A percentile compares a stretch with the other conserved stretches of the same genome.
Conservation (phyloP, 768 basidiomycete genomes). For the Dioszegia crocea region DNA sequence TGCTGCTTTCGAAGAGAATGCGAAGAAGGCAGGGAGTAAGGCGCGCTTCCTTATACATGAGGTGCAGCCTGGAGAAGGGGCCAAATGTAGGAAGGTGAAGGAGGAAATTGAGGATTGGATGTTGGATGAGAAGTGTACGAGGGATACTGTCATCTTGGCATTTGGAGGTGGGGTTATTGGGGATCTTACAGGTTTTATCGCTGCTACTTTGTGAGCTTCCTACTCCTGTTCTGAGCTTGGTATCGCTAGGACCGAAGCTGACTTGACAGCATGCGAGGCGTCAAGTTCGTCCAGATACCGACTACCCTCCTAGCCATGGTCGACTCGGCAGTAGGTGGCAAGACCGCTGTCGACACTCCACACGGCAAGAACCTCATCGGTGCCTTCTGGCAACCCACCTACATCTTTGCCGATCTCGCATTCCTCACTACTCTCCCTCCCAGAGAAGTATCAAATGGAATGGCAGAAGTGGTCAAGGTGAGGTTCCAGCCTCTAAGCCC, state of each 20-base stretch:
- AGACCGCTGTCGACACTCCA: conserved; percentile 98
- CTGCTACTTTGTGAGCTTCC: conserved; percentile 76
- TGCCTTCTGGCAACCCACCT: conserved; percentile 96
- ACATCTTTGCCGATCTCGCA: conserved; percentile 94
- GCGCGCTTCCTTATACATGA: conserved; percentile 68
- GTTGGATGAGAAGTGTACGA: conserved; percentile 76
- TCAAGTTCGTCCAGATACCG: conserved; percentile 91
- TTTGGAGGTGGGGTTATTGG: conserved; percentile 97
- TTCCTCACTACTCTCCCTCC: conserved; percentile 89
- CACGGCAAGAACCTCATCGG: conserved; percentile 98
- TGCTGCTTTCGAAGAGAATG: conserved; percentile 58
- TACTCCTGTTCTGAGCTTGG: no score
- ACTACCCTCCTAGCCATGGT: conserved; percentile 98
- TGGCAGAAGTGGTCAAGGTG: conserved; percentile 98
- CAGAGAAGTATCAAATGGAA: conserved; percentile 95
- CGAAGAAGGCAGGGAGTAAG: conserved; percentile 36
- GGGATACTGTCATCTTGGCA: conserved; percentile 88
- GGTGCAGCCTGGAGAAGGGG: conserved; percentile 85
- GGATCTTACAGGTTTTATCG: conserved; percentile 92
- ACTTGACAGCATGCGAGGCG: conserved; percentile 82
- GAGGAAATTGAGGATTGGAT: conserved; percentile 91
- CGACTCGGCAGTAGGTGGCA: conserved; percentile 94
- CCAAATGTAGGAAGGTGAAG: conserved; percentile 86
- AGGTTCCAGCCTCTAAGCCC: no score
- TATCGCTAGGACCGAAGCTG: background rate